Evolutionary conservation across 129 eudicot species (phyloP).

Genomic region (Artemisia argyi): DNA sequence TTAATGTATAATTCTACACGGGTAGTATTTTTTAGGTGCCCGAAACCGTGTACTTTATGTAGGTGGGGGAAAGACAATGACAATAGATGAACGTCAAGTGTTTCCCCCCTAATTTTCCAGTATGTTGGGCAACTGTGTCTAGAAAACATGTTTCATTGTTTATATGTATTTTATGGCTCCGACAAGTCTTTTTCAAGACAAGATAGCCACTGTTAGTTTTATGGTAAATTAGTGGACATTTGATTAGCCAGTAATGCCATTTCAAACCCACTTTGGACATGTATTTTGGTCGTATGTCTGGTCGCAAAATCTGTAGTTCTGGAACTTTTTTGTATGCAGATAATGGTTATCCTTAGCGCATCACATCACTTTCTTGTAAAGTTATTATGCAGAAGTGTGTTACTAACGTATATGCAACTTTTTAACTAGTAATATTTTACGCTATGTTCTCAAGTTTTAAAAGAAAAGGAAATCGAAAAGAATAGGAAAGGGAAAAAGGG

Average conservation of each 20-base stretch:
- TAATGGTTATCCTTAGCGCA: no score
- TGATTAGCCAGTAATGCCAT: background rate
- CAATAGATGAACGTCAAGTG: slow-evolving; percentile 30
- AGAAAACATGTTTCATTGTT: background rate
- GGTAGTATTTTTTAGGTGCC: slow-evolving; percentile 21
- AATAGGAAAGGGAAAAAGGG: no score
- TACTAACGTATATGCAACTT: no score
- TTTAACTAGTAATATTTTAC: no score
- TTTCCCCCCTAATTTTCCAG: slow-evolving; percentile 2
- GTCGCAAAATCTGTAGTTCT: no score
- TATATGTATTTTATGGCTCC: slow-evolving; percentile 6
- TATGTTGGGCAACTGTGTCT: background rate
- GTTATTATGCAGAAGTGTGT: no score
- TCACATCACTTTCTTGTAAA: no score
- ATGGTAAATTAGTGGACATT: background rate
- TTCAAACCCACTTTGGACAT: background rate
- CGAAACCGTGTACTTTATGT: slow-evolving; percentile 26
- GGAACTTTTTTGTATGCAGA: no score
- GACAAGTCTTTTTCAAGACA: background rate
- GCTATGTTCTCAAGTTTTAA: no score
- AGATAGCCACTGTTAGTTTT: background rate
- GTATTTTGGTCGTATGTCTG: no score
- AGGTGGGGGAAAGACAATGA: slow-evolving; percentile 18
- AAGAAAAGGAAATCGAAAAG: no score
- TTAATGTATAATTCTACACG: slow-evolving; percentile 23